Evolutionary conservation across 768 basidiomycete species (phyloP).

Genomic region (Rhodocollybia butyracea): DNA sequence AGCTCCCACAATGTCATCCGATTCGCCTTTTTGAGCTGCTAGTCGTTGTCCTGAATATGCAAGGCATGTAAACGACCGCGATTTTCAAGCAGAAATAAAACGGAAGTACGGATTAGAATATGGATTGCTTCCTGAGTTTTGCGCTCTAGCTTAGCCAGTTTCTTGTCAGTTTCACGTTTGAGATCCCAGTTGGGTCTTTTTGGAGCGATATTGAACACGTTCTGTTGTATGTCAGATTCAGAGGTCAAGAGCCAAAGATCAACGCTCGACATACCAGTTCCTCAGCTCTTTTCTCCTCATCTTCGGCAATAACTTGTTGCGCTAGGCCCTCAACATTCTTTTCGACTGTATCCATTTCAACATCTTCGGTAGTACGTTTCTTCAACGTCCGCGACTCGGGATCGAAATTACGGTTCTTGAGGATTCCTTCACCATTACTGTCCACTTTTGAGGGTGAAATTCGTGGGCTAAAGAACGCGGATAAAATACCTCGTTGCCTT

Average conservation of each 20-base stretch:
- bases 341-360: conserved; percentile 82
- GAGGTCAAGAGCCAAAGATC: not conserved
- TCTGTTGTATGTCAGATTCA: conserved; percentile 43
- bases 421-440: conserved; percentile 41
- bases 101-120: conserved; percentile 72
- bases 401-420: conserved; percentile 85
- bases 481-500: conserved; percentile 58
- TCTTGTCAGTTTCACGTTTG: conserved; percentile 91
- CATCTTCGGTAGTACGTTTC: conserved; percentile 58
- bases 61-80: not conserved
- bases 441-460: not conserved
- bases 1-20: conserved; percentile 77
- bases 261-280: conserved; percentile 67
- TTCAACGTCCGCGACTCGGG: conserved; percentile 78
- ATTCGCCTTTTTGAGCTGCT: conserved; percentile 73
- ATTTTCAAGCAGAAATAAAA: not conserved
- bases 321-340: conserved; percentile 80
- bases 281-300: conserved; percentile 79
- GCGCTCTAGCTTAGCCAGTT: conserved; percentile 82
- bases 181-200: conserved; percentile 97
- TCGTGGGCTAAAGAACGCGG: not conserved
- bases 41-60: conserved; percentile 64
- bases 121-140: conserved; percentile 92
- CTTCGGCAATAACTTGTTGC: conserved; percentile 80
- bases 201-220: conserved; percentile 95